phyloP scores from a whole-genome alignment of 1,284 basidiomycete genomes.

The Exsudoporus floridanus region DNA sequence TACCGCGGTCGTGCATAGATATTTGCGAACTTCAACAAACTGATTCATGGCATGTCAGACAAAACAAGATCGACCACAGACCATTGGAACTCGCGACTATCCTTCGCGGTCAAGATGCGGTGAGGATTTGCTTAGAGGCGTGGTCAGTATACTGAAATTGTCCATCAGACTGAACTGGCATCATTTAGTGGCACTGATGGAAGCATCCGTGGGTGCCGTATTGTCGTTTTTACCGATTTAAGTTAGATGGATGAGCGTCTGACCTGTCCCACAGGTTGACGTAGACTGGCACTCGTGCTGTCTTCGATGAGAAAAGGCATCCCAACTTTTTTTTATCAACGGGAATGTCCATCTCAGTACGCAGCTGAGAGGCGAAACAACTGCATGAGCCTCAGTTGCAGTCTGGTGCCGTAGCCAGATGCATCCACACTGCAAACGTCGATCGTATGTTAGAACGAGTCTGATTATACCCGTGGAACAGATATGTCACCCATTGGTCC shows the following conservation, averaged over 20 bases:
- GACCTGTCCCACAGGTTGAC: slow-evolving; percentile 10
- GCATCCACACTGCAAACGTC: not conserved
- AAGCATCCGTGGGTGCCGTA: slow-evolving; percentile 13
- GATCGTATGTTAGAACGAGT: slow-evolving; percentile 5
- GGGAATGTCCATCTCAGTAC: not conserved
- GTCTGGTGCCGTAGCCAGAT: not conserved
- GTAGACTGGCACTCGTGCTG: not conserved
- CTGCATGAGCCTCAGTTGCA: not conserved
- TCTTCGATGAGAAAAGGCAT: slow-evolving; percentile 1
- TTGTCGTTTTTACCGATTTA: slow-evolving; percentile 15
- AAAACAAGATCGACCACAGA: slow-evolving; percentile 7
- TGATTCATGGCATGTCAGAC: slow-evolving; percentile 1
- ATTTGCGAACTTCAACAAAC: not conserved
- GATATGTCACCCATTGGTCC: not conserved
- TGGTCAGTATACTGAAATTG: slow-evolving; percentile 2
- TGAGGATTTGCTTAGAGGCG: slow-evolving; percentile 4
- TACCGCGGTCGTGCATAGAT: not conserved
- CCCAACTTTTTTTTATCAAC: not conserved
- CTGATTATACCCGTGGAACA: not conserved
- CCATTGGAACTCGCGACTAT: slow-evolving; percentile 5
- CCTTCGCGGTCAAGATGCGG: not conserved
- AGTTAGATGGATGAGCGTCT: slow-evolving; percentile 10
- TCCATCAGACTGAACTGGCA: slow-evolving; percentile 6
- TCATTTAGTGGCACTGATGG: slow-evolving; percentile 1
- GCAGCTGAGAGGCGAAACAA: not conserved